Base-by-base conservation (phyloP, 1,284 basidiomycete species). In the Cryptococcus maquisensis region DNA sequence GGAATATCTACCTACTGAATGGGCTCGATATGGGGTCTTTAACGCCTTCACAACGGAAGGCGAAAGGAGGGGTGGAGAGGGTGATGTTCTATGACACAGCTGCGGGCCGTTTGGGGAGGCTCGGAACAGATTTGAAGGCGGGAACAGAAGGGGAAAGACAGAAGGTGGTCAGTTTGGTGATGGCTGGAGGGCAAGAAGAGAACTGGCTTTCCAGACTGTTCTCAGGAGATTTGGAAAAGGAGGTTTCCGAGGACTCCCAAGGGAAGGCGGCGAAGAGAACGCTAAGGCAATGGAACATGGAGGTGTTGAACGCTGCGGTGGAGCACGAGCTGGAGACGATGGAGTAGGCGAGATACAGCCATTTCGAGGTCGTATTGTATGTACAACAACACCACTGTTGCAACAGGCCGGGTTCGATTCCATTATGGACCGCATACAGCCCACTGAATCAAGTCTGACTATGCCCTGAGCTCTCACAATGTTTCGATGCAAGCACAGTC, bases 1-100 rank as follows among this genome's bases (percentile, higher is more conserved):
- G 65, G 50, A 67, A 63, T 4, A 57, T 71, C 28, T 68, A 68
- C 45, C 57, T 69, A 3, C 49, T 69, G 2, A 55, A 57, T 37
- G 69, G 69, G 7, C 52, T 71, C n/a, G 68, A 71, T 49, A 36
- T 62, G n/a, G 45, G 42, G 3, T 49, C 52, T n/a, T 37, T 67
- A 16, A 47, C 61, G 0, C 53, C 54, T 20, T 43, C 41, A 3
- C 60, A 65, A 51, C 28, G 51, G 4, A 49, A 55, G 28, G n/a
- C 38, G 6, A 59, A 56, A 6, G 65, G 63, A 1, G 36, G 55
- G 2, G 42, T 50, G 3, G 55, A 53, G 12, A 51, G 63, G 20
- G 24, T 52, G 23, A 41, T 36, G 9, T 56, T 61, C 24, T 71
- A 71, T 54, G 50, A 59, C 12, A 47, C 66, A 7, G 52, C 65